Evolutionary conservation across 108 stramenopile species (phyloP).

Genomic region (Nitzschia palea): DNA sequence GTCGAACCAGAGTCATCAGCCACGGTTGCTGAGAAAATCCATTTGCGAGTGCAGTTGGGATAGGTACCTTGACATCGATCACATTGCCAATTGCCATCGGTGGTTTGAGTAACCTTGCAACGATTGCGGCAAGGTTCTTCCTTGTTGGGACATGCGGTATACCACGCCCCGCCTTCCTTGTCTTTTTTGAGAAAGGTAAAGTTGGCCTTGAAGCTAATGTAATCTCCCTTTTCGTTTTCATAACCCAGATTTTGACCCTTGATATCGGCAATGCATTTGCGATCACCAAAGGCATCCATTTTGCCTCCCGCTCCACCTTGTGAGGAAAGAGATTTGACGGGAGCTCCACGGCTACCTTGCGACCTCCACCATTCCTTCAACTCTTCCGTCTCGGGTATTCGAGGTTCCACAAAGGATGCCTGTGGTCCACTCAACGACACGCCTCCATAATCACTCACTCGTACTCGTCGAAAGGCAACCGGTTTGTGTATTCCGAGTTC

Average conservation of each 20-base stretch:
- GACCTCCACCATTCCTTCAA: constrained; percentile 67
- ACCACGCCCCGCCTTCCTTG: constrained; percentile 94
- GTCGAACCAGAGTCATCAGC: constrained; percentile 80
- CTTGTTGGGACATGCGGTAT: constrained; percentile 90
- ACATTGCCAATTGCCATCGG: constrained; percentile 82
- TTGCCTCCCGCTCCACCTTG: constrained; percentile 66
- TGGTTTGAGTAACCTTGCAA: constrained; percentile 81
- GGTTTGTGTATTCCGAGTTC: constrained; percentile 50
- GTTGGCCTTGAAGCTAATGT: constrained; percentile 82
- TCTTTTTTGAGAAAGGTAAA: constrained; percentile 92
- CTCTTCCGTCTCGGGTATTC: constrained; percentile 54
- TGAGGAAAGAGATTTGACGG: constrained; percentile 56
- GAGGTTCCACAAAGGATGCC: constrained; percentile 46
- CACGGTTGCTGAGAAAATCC: constrained; percentile 84
- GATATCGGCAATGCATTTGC: constrained; percentile 79
- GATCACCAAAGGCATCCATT: constrained; percentile 61
- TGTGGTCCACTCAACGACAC: constrained; percentile 56
- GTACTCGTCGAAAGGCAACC: constrained; percentile 85
- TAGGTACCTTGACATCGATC: constrained; percentile 81
- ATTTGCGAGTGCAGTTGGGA: constrained; percentile 78
- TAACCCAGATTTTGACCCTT: constrained; percentile 85
- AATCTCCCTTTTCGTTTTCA: constrained; percentile 90
- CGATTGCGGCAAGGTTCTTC: constrained; percentile 86
- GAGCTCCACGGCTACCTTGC: constrained; percentile 49
- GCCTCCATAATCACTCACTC: constrained; percentile 90